Conservation (phyloP, 2,329 filamentous ascomycete species). For the Ciborinia camelliae region DNA sequence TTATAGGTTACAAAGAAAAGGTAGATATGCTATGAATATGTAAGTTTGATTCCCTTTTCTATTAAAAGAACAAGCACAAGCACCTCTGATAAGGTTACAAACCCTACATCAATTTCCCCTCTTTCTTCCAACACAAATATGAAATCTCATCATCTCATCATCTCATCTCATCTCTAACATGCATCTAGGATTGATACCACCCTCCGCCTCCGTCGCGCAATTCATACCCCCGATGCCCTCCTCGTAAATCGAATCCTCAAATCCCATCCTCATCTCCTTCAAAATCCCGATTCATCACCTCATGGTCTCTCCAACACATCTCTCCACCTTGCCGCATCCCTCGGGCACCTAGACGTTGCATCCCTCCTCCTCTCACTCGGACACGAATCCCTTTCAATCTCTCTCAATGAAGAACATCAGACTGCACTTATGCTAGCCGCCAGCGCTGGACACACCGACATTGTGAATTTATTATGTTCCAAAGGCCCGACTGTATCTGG, state of each 20-base stretch:
- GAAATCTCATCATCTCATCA: too few species aligned
- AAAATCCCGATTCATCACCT: constrained; percentile 70
- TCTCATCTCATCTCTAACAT: neutral
- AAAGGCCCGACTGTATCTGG: constrained; percentile 47
- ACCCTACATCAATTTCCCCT: neutral
- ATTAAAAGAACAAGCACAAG: neutral
- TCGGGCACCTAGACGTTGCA: constrained; percentile 68
- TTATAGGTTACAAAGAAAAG: neutral
- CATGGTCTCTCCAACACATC: constrained; percentile 73
- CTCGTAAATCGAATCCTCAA: constrained; percentile 75
- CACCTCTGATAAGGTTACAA: neutral
- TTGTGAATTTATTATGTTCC: constrained; percentile 68
- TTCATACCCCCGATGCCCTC: constrained; percentile 65
- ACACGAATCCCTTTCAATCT: constrained; percentile 67
- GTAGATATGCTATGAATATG: constrained; percentile 20
- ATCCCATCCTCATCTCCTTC: constrained; percentile 66
- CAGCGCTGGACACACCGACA: constrained; percentile 64
- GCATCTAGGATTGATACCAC: constrained; percentile 69
- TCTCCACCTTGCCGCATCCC: constrained; percentile 73
- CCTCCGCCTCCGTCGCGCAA: constrained; percentile 76
- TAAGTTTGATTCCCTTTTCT: constrained; percentile 8
- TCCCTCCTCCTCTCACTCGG: constrained; percentile 64
- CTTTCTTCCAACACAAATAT: neutral
- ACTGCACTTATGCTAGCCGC: constrained; percentile 81
- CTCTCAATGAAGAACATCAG: constrained; percentile 74